Percentiles rank a stretch among this genome's conserved stretches.
Conservation (phyloP, 2,329 filamentous ascomycete genomes). For the Colletotrichum sp. region DNA sequence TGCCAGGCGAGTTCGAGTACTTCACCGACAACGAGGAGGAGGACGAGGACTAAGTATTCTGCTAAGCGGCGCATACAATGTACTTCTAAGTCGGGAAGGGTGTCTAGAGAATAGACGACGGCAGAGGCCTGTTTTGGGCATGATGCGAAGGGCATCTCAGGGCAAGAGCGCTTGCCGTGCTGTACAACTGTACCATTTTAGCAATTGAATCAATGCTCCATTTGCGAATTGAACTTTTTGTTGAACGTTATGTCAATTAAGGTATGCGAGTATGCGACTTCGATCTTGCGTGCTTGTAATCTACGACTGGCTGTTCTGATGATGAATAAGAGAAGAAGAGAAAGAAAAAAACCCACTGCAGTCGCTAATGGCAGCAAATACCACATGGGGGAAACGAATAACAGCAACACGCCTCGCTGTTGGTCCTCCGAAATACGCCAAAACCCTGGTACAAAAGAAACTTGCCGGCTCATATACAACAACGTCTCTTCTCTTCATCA, state of each 20-base stretch:
- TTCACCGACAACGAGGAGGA: conserved; percentile 69
- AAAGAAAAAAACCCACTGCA: background rate
- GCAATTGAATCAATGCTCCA: background rate
- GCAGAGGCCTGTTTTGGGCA: background rate
- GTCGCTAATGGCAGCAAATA: background rate
- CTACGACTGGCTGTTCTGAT: background rate
- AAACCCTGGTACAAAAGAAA: background rate
- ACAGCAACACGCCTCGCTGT: background rate
- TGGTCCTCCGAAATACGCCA: background rate
- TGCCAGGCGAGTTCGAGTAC: conserved; percentile 80
- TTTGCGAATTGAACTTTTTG: background rate
- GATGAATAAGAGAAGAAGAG: background rate
- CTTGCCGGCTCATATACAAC: background rate
- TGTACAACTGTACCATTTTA: conserved; percentile 9
- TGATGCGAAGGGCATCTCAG: background rate
- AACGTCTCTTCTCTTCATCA: background rate
- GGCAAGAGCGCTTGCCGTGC: background rate
- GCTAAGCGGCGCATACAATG: background rate
- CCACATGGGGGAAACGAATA: background rate
- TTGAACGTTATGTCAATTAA: background rate
- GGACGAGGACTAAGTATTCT: conserved; percentile 31
- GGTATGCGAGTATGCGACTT: background rate
- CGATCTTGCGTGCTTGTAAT: too few species aligned
- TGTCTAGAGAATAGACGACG: conserved; percentile 14
- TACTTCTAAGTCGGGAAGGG: background rate